phyloP scores from a whole-genome alignment of 192 early-diverging fungal genomes.

The Funneliformis geosporum region DNA sequence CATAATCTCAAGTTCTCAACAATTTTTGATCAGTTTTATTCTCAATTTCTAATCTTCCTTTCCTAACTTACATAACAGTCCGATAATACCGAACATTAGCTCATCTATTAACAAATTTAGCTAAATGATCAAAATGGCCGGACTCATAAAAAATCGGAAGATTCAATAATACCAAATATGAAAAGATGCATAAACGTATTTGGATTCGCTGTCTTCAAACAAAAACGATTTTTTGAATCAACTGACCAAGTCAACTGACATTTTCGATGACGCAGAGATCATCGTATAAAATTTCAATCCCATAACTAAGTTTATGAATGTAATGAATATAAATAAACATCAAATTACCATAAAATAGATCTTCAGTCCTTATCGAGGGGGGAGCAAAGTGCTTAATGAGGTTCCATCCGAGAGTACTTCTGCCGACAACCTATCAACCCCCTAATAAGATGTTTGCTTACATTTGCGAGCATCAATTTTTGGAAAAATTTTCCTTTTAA shows the following conservation, averaged over 20 bases:
- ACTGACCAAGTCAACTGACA: too few relatives aligned
- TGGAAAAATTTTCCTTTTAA: not conserved
- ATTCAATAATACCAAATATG: not conserved
- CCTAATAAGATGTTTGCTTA: not conserved
- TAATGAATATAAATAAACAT: not conserved
- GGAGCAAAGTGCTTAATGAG: not conserved
- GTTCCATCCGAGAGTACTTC: not conserved
- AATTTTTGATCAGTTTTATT: not conserved
- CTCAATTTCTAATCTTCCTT: not conserved
- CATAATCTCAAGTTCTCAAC: not conserved
- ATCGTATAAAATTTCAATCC: not conserved
- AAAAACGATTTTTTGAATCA: not conserved
- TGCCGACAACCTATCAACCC: not conserved
- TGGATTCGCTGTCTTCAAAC: not conserved
- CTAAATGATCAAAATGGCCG: not conserved
- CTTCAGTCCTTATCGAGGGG: not conserved
- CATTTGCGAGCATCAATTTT: constrained; percentile 1
- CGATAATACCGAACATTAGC: not conserved
- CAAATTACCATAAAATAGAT: not conserved
- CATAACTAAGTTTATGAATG: not conserved
- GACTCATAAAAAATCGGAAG: not conserved
- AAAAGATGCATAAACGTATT: not conserved
- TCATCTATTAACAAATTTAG: not conserved
- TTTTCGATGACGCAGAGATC: not conserved
- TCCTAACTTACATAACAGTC: not conserved